These are phyloP conservation scores for Trichosporon inkin DNA, from an alignment of 1,284 basidiomycete genomes.

Conservation along the genomic window DNA sequence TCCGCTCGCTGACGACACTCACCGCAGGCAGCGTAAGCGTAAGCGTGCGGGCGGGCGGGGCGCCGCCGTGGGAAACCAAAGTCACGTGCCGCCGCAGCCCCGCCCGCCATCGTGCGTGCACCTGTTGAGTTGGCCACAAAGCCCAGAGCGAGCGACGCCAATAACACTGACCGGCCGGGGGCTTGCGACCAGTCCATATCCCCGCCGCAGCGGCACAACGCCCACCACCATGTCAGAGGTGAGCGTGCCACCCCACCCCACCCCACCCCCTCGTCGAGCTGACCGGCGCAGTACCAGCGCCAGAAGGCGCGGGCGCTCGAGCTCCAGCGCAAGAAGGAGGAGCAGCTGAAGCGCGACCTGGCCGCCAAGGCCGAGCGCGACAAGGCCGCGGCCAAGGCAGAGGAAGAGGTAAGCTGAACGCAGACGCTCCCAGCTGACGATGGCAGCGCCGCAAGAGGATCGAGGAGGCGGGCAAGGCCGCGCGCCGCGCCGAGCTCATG, in stretches of 20 bases:
- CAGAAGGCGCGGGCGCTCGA: conserved; percentile 37
- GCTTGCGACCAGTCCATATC: neutral
- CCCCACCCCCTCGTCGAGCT: neutral
- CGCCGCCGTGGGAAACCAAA: neutral
- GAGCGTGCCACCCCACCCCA: no score
- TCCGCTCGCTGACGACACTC: conserved; percentile 8
- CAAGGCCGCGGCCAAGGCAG: conserved; percentile 36
- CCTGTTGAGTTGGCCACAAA: conserved; percentile 5
- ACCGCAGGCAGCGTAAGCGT: neutral
- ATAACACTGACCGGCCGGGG: neutral
- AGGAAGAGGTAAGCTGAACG: conserved; percentile 37
- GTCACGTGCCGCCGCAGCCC: conserved; percentile 2
- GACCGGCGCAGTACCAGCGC: conserved; percentile 35
- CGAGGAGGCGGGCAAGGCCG: conserved; percentile 38
- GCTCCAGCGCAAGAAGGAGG: conserved; percentile 42
- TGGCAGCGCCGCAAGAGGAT: conserved; percentile 32
- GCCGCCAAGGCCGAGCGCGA: conserved; percentile 37
- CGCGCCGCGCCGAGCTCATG: conserved; percentile 38
- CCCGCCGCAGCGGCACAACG: neutral
- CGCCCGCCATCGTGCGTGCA: neutral
- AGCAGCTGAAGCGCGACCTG: conserved; percentile 33
- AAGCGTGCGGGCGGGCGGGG: neutral
- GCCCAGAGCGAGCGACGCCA: neutral
- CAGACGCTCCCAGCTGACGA: neutral
- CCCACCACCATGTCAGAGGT: conserved; percentile 24